A percentile compares a stretch with the other conserved stretches of the same genome.
phyloP scores from a whole-genome alignment of 2,329 filamentous ascomycete genomes.

The Tolypocladium cylindrosporum region DNA sequence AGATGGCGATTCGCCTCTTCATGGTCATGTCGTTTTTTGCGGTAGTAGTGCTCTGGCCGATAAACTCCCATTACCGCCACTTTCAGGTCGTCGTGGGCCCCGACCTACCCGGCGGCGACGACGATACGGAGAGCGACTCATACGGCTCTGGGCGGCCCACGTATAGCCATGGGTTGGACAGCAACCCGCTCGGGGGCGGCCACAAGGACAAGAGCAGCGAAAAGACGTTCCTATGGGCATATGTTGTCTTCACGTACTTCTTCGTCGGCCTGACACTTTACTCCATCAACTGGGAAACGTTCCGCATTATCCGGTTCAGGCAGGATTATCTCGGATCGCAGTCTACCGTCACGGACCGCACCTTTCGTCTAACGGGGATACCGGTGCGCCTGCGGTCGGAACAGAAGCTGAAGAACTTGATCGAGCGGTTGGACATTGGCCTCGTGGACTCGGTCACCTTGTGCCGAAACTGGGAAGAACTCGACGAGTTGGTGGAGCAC shows the following conservation, averaged over 20 bases:
- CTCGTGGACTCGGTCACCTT: slow-evolving; percentile 80
- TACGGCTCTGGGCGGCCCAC: background rate
- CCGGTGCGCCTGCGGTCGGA: slow-evolving; percentile 71
- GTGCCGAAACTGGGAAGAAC: slow-evolving; percentile 74
- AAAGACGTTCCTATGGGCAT: slow-evolving; percentile 70
- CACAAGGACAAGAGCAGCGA: slow-evolving; percentile 24
- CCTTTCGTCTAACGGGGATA: slow-evolving; percentile 83
- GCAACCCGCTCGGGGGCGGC: slow-evolving; percentile 16
- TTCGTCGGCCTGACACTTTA: slow-evolving; percentile 78
- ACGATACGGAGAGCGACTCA: background rate
- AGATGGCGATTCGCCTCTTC: slow-evolving; percentile 83
- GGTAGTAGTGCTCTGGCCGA: slow-evolving; percentile 68
- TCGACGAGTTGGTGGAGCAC: slow-evolving; percentile 65
- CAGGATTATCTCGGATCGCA: slow-evolving; percentile 91
- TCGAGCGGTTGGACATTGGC: slow-evolving; percentile 82
- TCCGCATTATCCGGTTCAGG: slow-evolving; percentile 72
- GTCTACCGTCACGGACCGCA: slow-evolving; percentile 91
- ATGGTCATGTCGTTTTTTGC: slow-evolving; percentile 73
- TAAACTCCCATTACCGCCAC: slow-evolving; percentile 58
- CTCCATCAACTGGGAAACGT: slow-evolving; percentile 73
- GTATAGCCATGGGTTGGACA: background rate
- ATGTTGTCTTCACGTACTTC: slow-evolving; percentile 88
- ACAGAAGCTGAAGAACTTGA: slow-evolving; percentile 70
- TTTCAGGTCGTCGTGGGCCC: slow-evolving; percentile 1
- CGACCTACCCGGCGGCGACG: background rate